Evolutionary conservation across 139 green algal genomes (phyloP).

Genomic region (Marvania coccoides): DNA sequence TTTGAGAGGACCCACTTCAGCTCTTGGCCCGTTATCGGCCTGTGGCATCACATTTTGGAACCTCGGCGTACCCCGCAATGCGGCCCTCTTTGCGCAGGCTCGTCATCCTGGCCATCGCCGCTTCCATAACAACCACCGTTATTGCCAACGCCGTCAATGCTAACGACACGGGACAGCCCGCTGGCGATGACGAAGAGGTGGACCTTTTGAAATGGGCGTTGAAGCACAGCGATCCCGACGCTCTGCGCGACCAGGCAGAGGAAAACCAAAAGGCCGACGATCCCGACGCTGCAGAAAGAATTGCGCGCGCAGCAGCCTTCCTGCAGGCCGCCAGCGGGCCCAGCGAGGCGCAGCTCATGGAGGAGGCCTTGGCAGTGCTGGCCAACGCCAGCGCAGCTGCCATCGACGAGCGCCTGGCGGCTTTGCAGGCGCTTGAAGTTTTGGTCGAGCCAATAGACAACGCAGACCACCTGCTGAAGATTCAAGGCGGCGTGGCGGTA

Average conservation of each 20-base stretch:
- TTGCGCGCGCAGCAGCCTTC: neutral
- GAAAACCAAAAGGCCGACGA: neutral
- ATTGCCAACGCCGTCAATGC: no score
- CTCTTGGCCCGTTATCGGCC: no score
- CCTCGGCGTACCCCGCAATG: no score
- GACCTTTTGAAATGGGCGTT: neutral
- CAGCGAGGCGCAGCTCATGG: neutral
- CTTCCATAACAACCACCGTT: no score
- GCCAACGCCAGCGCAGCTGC: neutral
- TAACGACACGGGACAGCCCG: no score
- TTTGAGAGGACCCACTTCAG: no score
- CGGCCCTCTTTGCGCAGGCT: no score
- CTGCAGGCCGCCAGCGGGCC: neutral
- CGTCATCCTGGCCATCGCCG: no score
- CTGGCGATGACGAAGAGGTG: neutral
- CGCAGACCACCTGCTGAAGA: neutral
- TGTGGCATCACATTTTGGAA: no score
- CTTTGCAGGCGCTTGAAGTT: neutral
- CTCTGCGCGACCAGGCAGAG: neutral
- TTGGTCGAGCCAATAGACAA: neutral
- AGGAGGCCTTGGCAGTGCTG: neutral
- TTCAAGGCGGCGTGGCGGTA: neutral
- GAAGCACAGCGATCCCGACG: neutral
- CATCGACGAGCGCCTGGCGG: neutral
- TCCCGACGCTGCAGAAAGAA: neutral